Conservation (phyloP, 2,329 filamentous ascomycete genomes). For the Neofusicoccum parvum region DNA sequence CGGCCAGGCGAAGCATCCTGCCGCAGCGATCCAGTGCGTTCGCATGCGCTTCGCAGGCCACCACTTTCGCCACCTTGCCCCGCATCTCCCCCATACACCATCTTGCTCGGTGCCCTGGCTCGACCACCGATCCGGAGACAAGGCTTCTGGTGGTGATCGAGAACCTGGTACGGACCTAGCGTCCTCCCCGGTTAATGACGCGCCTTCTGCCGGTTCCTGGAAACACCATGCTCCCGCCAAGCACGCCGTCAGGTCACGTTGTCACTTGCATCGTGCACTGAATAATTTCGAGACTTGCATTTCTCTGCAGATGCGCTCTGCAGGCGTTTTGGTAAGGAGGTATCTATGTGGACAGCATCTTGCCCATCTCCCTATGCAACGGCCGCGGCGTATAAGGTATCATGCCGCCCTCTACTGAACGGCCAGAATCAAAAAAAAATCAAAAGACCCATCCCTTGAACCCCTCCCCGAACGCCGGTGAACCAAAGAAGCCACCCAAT, state of each 20-base stretch:
- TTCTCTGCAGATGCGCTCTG: neutral
- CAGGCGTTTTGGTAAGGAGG: neutral
- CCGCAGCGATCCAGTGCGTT: neutral
- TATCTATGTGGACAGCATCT: neutral
- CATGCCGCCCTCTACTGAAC: slow-evolving; percentile 1
- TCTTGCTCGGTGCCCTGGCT: no score
- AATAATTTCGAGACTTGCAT: neutral
- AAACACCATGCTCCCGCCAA: neutral
- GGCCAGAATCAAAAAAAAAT: neutral
- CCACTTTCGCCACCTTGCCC: neutral
- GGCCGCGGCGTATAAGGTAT: slow-evolving; percentile 9
- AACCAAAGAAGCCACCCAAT: slow-evolving; percentile 2
- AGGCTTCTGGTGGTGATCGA: neutral
- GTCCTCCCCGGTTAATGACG: neutral
- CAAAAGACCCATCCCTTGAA: neutral
- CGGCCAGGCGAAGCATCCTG: neutral
- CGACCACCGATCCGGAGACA: neutral
- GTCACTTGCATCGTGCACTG: neutral
- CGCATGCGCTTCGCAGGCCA: neutral
- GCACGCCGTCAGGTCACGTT: no score
- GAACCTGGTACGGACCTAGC: neutral
- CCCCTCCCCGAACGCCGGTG: neutral
- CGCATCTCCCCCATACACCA: neutral
- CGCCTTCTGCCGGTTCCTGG: neutral
- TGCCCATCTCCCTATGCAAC: neutral